phyloP scores from a whole-genome alignment of 2,329 filamentous ascomycete genomes.

The Tolypocladium endophyticum region DNA sequence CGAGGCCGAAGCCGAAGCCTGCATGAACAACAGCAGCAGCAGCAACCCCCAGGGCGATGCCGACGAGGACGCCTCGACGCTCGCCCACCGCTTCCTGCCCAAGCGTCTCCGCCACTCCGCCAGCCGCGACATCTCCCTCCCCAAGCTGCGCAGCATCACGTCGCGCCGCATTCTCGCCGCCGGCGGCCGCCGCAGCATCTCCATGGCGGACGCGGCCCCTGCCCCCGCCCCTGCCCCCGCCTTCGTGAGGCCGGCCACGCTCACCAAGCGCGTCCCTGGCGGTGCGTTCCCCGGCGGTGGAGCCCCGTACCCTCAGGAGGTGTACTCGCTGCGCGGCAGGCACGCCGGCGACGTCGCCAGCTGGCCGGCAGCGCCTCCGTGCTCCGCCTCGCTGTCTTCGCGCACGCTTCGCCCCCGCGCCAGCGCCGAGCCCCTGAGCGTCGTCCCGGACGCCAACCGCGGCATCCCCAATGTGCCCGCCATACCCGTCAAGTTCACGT shows the following conservation, averaged over 20 bases:
- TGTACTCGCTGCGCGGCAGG: constrained; percentile 1
- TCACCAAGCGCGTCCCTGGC: constrained; percentile 13
- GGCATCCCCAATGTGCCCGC: constrained; percentile 34
- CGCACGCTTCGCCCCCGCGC: background rate
- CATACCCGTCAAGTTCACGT: constrained; percentile 31
- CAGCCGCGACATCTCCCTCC: constrained; percentile 29
- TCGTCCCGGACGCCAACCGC: constrained; percentile 34
- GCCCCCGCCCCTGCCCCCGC: background rate
- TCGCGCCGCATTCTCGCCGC: constrained; percentile 12
- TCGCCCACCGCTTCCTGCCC: constrained; percentile 12
- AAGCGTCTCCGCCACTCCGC: constrained; percentile 42
- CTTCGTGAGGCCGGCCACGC: constrained; percentile 12
- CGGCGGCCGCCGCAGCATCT: constrained; percentile 15
- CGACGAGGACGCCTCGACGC: constrained; percentile 8
- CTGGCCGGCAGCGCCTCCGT: background rate
- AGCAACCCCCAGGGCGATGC: constrained; percentile 6
- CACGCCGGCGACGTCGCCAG: background rate
- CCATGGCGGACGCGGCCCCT: constrained; percentile 8
- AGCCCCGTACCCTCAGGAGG: background rate
- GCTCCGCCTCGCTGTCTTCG: background rate
- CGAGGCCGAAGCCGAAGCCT: constrained; percentile 7
- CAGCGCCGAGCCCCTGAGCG: constrained; percentile 19
- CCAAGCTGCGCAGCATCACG: constrained; percentile 19
- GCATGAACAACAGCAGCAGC: constrained; percentile 16
- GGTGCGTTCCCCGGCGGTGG: background rate